Base-by-base conservation (phyloP, 352 stramenopile genomes). In the Pythium rishiriense region DNA sequence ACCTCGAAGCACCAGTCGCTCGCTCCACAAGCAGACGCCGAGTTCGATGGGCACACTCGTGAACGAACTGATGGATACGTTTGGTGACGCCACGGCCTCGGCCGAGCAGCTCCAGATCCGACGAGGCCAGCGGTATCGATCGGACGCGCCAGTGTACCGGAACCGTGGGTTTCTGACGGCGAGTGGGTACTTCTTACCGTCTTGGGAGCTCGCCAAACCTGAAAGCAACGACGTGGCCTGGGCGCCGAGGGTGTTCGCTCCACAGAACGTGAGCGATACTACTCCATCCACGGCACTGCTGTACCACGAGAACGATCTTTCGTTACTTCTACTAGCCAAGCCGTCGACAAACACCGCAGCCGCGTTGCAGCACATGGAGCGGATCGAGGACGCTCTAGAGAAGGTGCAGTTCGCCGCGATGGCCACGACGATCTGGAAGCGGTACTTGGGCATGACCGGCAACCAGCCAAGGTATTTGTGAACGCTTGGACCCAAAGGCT, bases 241-340 rank as follows among this genome's bases (percentile, higher is more conserved):
- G 80, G 76, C 64, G 45, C 80, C 78, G 28, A 42, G 55, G 7
- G 56, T 89, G 15, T 87, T 74, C 29, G 47, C 64, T 26, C n/a
- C 64, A 8, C 8, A 19, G 8, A 31, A 12, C 26, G 31, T 39
- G 24, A 37, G 15, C 52, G 69, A 58, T 19, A 21, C 11, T 6
- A 3, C 7, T 26, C 7, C 31, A 5, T 25, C 57, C 54, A 66
- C 69, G 62, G 54, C 41, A 11, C 25, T 75, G 9, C 46, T 87
- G 25, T 89, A 76, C 68, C 78, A 89, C 54, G 76, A 89, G 50
- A 68, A 63, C 39, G 75, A 87, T 52, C 59, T 87, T 5, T 79
- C 80, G 15, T 64, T 89, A 41, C 28, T 89, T 1, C 31, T 85
- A 17, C 65, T 86, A 8, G 49, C 79, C 8, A 26, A 49, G 15